A percentile compares a stretch with the other conserved stretches of the same genome.
Conservation (phyloP, 352 stramenopile genomes). For the Hyaloperonospora arabidopsidis region DNA sequence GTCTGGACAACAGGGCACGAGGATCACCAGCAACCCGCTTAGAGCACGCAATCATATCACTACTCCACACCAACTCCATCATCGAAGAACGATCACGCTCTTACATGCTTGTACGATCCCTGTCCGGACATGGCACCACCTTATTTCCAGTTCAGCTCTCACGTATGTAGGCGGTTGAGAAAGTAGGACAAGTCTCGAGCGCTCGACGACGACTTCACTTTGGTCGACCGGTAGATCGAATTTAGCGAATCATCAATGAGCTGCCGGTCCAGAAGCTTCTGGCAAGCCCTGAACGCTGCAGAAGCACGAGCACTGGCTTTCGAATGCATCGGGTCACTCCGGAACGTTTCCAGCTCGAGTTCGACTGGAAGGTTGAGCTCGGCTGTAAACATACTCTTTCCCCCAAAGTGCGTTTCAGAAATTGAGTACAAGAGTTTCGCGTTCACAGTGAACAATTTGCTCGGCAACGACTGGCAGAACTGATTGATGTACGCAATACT, state of each 20-base stretch:
- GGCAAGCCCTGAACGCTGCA: slow-evolving; percentile 53
- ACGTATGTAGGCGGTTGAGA: slow-evolving; percentile 35
- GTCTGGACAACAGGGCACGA: too few relatives aligned
- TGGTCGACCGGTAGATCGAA: slow-evolving; percentile 64
- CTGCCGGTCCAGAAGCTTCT: slow-evolving; percentile 39
- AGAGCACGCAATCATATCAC: neutral
- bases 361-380: slow-evolving; percentile 45
- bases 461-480: slow-evolving; percentile 69
- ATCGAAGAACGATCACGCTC: neutral
- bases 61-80: neutral
- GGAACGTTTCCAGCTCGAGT: slow-evolving; percentile 40
- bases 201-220: slow-evolving; percentile 32
- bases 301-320: slow-evolving; percentile 55
- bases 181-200: slow-evolving; percentile 51
- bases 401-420: slow-evolving; percentile 21
- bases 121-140: too few relatives aligned
- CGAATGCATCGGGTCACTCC: slow-evolving; percentile 38
- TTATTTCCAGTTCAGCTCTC: slow-evolving; percentile 1
- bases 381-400: slow-evolving; percentile 42
- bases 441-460: slow-evolving; percentile 43
- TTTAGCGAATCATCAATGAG: slow-evolving; percentile 62
- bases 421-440: slow-evolving; percentile 52
- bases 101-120: too few relatives aligned
- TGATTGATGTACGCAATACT: slow-evolving; percentile 66
- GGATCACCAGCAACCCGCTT: neutral